Percentiles rank a stretch among this genome's conserved stretches.
Conservation (phyloP, 345 rosid species). For the Psidium friedrichsthalianum region DNA sequence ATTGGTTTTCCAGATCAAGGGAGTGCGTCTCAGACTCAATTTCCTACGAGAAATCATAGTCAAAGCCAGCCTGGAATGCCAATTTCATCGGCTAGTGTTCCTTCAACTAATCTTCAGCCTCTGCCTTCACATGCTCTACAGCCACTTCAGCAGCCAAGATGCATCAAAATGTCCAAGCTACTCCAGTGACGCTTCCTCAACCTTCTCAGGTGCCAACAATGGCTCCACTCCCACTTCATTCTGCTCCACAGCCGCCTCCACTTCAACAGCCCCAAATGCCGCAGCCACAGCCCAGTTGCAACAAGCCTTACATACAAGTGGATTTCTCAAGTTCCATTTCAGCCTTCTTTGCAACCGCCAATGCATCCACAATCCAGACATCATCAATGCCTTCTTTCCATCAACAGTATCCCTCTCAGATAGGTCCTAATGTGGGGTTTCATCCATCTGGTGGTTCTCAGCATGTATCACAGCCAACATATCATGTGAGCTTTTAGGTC, state of each 20-base stretch:
- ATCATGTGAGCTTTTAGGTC: conserved; percentile 47
- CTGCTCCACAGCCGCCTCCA: conserved; percentile 39
- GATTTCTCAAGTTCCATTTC: conserved; percentile 39
- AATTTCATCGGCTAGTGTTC: conserved; percentile 27
- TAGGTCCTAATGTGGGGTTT: conserved; percentile 58
- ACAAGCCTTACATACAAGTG: conserved; percentile 46
- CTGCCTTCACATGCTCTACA: conserved; percentile 47
- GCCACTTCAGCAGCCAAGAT: conserved; percentile 57
- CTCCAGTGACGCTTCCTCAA: conserved; percentile 40
- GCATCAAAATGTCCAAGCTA: conserved; percentile 36
- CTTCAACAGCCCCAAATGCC: conserved; percentile 58
- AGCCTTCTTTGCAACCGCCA: conserved; percentile 34
- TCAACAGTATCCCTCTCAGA: conserved; percentile 55
- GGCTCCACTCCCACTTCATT: conserved; percentile 42
- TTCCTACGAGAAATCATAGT: conserved; percentile 46
- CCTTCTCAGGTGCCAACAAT: conserved; percentile 42
- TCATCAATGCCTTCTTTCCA: conserved; percentile 37
- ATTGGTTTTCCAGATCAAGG: conserved; percentile 43
- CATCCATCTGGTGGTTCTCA: conserved; percentile 65
- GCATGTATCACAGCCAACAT: conserved; percentile 59
- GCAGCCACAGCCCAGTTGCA: conserved; percentile 55
- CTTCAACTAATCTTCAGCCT: conserved; percentile 47
- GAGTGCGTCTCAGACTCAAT: conserved; percentile 33
- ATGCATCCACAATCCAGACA: conserved; percentile 43
- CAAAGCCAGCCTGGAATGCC: conserved; percentile 39